Percentiles rank a stretch among this genome's conserved stretches.
phyloP scores from a whole-genome alignment of 2,329 filamentous ascomycete genomes.

The Blastomyces gilchristii region DNA sequence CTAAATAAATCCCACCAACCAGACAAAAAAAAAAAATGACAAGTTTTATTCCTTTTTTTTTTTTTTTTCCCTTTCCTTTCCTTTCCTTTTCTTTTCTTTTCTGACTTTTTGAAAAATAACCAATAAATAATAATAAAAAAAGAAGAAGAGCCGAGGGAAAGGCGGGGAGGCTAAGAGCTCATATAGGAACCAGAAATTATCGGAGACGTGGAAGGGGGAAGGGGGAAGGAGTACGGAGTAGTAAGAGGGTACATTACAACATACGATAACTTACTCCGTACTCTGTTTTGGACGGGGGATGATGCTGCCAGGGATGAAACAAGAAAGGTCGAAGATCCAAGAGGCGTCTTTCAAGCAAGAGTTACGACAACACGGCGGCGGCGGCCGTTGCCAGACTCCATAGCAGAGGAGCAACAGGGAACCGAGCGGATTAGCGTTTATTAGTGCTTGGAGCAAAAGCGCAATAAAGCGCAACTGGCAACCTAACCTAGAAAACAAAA shows the following conservation, averaged over 20 bases:
- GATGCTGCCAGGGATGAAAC: constrained; percentile 3
- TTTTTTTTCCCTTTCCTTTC: neutral
- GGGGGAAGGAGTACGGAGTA: neutral
- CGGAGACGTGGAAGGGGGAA: neutral
- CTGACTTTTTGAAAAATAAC: neutral
- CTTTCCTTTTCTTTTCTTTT: neutral
- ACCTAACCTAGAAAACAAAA: constrained; percentile 7
- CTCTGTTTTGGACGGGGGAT: neutral
- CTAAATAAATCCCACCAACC: constrained; percentile 2
- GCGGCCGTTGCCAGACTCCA: too few relatives aligned
- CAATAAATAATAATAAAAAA: neutral
- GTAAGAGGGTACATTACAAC: neutral
- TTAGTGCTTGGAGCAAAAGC: neutral
- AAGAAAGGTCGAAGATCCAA: neutral
- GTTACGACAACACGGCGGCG: too few relatives aligned
- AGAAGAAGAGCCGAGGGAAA: neutral
- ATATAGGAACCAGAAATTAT: constrained; percentile 5
- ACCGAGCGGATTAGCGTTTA: constrained; percentile 6
- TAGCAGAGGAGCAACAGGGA: neutral
- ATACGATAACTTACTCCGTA: neutral
- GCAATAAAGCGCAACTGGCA: neutral
- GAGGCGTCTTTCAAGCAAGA: neutral
- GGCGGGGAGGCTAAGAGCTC: constrained; percentile 3
- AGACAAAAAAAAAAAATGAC: neutral
- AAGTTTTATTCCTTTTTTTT: neutral